Percentiles rank a stretch among this genome's conserved stretches.
Evolutionary conservation across 2,329 filamentous ascomycete species (phyloP).

Genomic region (Pseudofabraea citricarpa): DNA sequence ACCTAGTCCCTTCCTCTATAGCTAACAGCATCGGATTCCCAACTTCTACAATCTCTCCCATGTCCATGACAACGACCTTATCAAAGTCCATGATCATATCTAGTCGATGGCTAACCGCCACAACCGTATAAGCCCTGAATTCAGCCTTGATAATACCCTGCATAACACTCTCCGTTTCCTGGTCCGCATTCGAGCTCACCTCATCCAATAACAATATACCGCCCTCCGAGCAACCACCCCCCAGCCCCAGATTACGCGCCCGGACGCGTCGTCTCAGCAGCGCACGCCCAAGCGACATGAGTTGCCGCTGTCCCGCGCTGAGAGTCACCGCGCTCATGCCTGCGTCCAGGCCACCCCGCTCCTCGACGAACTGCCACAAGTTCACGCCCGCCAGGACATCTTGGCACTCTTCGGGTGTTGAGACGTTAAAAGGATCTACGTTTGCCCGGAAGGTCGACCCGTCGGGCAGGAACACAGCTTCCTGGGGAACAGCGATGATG

Average conservation of each 20-base stretch:
- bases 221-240: constrained; percentile 19
- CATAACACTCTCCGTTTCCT: constrained; percentile 49
- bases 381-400: constrained; percentile 1
- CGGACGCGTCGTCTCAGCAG: constrained; percentile 30
- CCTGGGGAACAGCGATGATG: constrained; percentile 49
- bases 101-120: constrained; percentile 26
- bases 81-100: constrained; percentile 26
- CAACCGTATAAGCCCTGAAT: constrained; percentile 24
- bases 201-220: constrained; percentile 31
- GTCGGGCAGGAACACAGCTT: constrained; percentile 45
- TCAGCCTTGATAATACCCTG: constrained; percentile 21
- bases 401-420: constrained; percentile 18
- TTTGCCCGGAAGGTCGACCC: constrained; percentile 36
- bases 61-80: constrained; percentile 23
- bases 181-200: constrained; percentile 21
- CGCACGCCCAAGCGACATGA: constrained; percentile 42
- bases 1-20: constrained; percentile 6
- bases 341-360: neutral
- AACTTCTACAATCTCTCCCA: constrained; percentile 15
- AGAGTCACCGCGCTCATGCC: constrained; percentile 22
- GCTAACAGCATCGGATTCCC: constrained; percentile 4
- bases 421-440: constrained; percentile 34
- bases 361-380: neutral
- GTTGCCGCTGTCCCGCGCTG: constrained; percentile 42
- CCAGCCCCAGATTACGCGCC: constrained; percentile 15